Evolutionary conservation across 164 flowering plant genomes (phyloP).

Genomic region (Tinospora cordifolia): DNA sequence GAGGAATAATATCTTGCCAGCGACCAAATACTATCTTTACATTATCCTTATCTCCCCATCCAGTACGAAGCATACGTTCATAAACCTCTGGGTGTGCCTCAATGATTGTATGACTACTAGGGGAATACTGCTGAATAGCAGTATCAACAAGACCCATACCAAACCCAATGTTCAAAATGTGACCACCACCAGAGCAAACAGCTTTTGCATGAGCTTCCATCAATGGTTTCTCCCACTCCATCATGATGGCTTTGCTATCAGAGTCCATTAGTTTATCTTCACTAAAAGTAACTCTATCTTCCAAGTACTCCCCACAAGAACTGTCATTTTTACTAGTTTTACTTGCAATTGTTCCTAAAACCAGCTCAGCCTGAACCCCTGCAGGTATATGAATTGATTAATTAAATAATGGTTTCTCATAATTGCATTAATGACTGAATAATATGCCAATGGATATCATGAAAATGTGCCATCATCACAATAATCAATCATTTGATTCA

Average conservation of each 20-base stretch:
- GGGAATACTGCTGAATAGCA: constrained; percentile 78
- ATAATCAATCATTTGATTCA: too few relatives aligned
- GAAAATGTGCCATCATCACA: too few relatives aligned
- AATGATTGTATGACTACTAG: constrained; percentile 62
- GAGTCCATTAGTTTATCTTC: constrained; percentile 87
- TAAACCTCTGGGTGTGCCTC: constrained; percentile 96
- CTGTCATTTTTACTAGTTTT: constrained; percentile 27
- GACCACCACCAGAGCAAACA: constrained; percentile 70
- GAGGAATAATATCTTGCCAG: constrained; percentile 94
- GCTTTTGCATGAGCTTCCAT: constrained; percentile 99
- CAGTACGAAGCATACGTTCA: constrained; percentile 62
- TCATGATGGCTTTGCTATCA: constrained; percentile 83
- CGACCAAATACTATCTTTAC: constrained; percentile 82
- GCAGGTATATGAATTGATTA: constrained; percentile 12
- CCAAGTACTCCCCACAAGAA: constrained; percentile 50
- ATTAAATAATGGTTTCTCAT: not conserved
- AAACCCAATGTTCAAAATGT: constrained; percentile 74
- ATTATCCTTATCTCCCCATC: constrained; percentile 86
- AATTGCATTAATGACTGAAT: too few relatives aligned
- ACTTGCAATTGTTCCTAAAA: constrained; percentile 83
- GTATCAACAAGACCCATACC: constrained; percentile 99
- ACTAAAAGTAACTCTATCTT: constrained; percentile 78
- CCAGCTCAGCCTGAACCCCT: constrained; percentile 88
- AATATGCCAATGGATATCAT: too few relatives aligned
- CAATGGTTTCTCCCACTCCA: constrained; percentile 97